Conservation (phyloP, 805 yeast genomes). For the Pichia membranifaciens region DNA sequence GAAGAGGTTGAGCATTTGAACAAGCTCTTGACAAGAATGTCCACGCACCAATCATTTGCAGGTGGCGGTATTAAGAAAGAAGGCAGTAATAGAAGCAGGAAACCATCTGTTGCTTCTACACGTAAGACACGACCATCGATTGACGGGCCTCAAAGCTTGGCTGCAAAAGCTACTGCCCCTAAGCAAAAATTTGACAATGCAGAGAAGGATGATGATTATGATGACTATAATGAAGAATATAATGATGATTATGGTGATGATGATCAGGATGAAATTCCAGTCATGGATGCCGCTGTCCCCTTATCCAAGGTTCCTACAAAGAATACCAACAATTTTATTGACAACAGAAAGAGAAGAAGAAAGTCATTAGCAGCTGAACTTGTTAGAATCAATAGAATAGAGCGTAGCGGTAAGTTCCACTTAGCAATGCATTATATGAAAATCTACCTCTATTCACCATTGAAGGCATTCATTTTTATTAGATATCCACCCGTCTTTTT, state of each 20-base stretch:
- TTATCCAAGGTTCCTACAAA: constrained; percentile 28
- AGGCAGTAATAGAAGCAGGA: background rate
- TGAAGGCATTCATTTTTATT: constrained; percentile 54
- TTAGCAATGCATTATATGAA: constrained; percentile 31
- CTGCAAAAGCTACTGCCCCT: background rate
- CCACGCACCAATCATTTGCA: constrained; percentile 22
- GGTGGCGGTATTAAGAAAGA: background rate
- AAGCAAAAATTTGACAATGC: too few relatives aligned
- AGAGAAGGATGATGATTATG: background rate
- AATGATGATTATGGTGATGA: constrained; percentile 3
- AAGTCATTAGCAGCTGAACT: constrained; percentile 16
- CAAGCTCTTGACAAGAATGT: constrained; percentile 32
- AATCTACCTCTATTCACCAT: constrained; percentile 51
- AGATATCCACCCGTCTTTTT: constrained; percentile 69
- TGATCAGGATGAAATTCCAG: constrained; percentile 29
- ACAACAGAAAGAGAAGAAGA: constrained; percentile 18
- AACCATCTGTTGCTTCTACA: background rate
- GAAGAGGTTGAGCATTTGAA: constrained; percentile 26
- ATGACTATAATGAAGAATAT: background rate
- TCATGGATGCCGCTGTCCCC: constrained; percentile 33
- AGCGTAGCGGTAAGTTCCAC: constrained; percentile 16
- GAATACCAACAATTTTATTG: constrained; percentile 17
- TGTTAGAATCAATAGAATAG: constrained; percentile 18
- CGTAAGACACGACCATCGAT: background rate
- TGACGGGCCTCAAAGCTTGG: background rate